Evolutionary conservation across 176 grass and related monocot species (phyloP), one percentile per base, ranked within the genome.

Genomic region (Avena atlantica): DNA sequence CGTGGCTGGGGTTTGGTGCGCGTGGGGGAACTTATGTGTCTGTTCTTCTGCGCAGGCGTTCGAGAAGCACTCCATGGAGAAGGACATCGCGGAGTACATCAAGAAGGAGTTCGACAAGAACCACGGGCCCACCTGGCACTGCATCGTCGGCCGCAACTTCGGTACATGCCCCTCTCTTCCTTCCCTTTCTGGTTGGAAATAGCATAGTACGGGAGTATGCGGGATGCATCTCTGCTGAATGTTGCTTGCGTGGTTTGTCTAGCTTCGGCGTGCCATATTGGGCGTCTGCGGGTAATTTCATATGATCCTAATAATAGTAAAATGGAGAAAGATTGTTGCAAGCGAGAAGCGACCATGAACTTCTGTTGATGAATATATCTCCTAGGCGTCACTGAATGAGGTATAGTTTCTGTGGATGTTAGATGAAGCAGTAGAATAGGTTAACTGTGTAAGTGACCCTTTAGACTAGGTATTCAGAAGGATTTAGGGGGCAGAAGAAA

Each of bases 51-150:
- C 9, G 0, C 66, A 99, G 97, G 94, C 94, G 69, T 99, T 96
- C 82, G 97, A 96, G 78, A 92, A 96, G 91, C 68, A 94, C 74
- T 59, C 74, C 58, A 90, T 99, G 90, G 97, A 96, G 90, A 99
- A 99, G 92, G 97, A 96, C 78, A 92, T 99, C 77, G 97, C 97
- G 12, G 97, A 99, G 88, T 96, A 96, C 91, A 99, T 99, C 80
- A 99, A 99, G 84, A 99, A 99, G 94, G 97, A 99, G 89, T 99
- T 99, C 88, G 97, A 99, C 87, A 92, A 91, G 80, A 94, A 92
- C 76, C 91, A 99, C 80, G 97, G 94, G 19, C 92, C 92, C 13
- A 96, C 94, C 36, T 99, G 97, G 97, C 97, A 99, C 90, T 99
- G 97, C 90, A 99, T 99, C 65, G 97, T 96, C n/a, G 97, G 97